Percentiles rank a stretch among this genome's conserved stretches.
Evolutionary conservation across 2,329 filamentous ascomycete species (phyloP).

Genomic region (Aspergillus luchuensis): DNA sequence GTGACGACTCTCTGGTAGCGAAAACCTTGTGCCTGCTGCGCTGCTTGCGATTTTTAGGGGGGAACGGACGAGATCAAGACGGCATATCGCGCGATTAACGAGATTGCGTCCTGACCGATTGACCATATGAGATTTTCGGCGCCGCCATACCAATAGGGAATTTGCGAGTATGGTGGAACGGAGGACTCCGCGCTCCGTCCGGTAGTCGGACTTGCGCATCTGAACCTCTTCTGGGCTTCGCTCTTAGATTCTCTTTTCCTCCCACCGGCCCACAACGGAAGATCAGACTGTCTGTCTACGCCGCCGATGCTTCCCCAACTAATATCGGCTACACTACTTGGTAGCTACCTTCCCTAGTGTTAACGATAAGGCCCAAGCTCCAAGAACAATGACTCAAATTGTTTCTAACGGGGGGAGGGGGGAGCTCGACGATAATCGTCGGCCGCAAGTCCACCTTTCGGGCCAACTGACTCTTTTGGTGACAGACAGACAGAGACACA

Average conservation of each 20-base stretch:
- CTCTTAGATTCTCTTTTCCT: no score
- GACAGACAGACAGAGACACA: neutral
- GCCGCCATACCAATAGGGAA: neutral
- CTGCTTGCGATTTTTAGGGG: neutral
- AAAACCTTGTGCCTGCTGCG: neutral
- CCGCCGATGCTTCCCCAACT: slow-evolving; percentile 1
- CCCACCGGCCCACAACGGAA: slow-evolving; percentile 2
- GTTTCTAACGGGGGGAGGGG: neutral
- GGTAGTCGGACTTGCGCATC: slow-evolving; percentile 1
- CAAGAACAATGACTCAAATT: neutral
- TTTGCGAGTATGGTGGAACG: neutral
- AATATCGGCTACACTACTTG: slow-evolving; percentile 1
- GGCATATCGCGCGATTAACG: slow-evolving; percentile 3
- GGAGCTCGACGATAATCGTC: neutral
- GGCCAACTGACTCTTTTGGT: neutral
- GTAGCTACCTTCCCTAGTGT: neutral
- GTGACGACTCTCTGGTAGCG: neutral
- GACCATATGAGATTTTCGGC: neutral
- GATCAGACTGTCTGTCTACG: neutral
- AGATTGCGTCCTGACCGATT: neutral
- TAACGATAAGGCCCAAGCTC: slow-evolving; percentile 2
- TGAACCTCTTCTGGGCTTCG: neutral
- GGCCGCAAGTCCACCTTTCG: neutral
- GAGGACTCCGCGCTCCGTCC: slow-evolving; percentile 6
- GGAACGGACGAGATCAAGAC: neutral